Percentiles rank a stretch among this genome's conserved stretches.
Conservation (phyloP, 2,329 filamentous ascomycete genomes). For the Aureobasidium pullulans region DNA sequence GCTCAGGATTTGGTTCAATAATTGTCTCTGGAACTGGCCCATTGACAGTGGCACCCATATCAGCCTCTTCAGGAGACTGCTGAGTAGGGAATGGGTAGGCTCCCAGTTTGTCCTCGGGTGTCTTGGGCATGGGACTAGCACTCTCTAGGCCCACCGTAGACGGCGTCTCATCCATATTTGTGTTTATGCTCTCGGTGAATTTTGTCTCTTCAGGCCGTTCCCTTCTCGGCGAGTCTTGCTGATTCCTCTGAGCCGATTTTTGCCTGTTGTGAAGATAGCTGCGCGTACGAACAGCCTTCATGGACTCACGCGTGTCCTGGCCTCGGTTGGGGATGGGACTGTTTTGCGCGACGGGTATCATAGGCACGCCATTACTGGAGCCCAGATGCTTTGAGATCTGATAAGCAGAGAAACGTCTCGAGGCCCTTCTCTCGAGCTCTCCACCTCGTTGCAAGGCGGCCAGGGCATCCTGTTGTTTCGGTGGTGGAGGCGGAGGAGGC, state of each 20-base stretch:
- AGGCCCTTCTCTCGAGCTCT: slow-evolving; percentile 85
- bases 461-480: slow-evolving; percentile 82
- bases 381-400: slow-evolving; percentile 94
- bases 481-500: slow-evolving; percentile 65
- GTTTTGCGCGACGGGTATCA: slow-evolving; percentile 71
- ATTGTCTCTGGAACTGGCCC: slow-evolving; percentile 28
- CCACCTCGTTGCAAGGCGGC: slow-evolving; percentile 86
- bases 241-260: slow-evolving; percentile 41
- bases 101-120: slow-evolving; percentile 58
- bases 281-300: slow-evolving; percentile 61
- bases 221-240: slow-evolving; percentile 54
- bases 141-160: slow-evolving; percentile 22
- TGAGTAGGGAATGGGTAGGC: slow-evolving; percentile 24
- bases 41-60: slow-evolving; percentile 26
- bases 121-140: slow-evolving; percentile 44
- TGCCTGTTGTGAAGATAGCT: slow-evolving; percentile 47
- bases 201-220: slow-evolving; percentile 36
- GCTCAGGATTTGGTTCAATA: neutral
- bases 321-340: slow-evolving; percentile 80
- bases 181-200: slow-evolving; percentile 57
- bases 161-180: slow-evolving; percentile 29
- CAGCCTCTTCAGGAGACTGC: slow-evolving; percentile 1
- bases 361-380: slow-evolving; percentile 73
- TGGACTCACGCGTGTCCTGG: slow-evolving; percentile 74
- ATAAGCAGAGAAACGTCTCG: slow-evolving; percentile 88